A percentile compares a stretch with the other conserved stretches of the same genome.
These are phyloP conservation scores for Ogataea pini DNA, from an alignment of 805 yeast genomes.

Conservation along the genomic window DNA sequence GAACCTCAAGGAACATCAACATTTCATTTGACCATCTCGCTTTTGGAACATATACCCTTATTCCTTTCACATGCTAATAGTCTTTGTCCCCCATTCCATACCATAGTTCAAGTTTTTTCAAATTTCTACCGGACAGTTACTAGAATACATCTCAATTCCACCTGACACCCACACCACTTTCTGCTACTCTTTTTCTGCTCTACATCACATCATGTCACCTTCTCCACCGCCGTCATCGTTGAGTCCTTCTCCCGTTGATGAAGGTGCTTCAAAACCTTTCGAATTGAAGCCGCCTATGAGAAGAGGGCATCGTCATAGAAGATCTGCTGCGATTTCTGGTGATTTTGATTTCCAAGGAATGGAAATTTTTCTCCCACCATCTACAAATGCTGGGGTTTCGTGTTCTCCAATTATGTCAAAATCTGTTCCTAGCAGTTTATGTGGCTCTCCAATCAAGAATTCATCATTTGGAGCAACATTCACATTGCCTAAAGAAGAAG, in stretches of 20 bases:
- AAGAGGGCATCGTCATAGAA: slow-evolving; percentile 72
- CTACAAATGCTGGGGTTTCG: slow-evolving; percentile 2
- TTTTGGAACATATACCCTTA: no score
- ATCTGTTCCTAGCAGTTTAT: slow-evolving; percentile 27
- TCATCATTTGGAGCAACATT: not conserved
- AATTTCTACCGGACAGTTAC: no score
- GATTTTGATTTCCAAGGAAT: slow-evolving; percentile 59
- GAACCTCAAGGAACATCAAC: no score
- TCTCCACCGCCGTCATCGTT: slow-evolving; percentile 14
- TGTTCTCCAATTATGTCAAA: slow-evolving; percentile 13
- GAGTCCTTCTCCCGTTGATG: slow-evolving; percentile 8
- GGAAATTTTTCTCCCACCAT: slow-evolving; percentile 25
- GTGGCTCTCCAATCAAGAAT: slow-evolving; percentile 27
- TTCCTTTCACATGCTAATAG: no score
- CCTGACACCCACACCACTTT: not conserved
- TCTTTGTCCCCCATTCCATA: no score
- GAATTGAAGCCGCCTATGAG: slow-evolving; percentile 35
- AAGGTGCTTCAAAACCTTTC: slow-evolving; percentile 5
- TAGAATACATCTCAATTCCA: not conserved
- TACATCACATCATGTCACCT: slow-evolving; percentile 3
- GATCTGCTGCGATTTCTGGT: slow-evolving; percentile 88
- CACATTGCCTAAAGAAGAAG: not conserved
- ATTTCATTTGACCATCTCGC: no score
- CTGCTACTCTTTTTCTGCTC: slow-evolving; percentile 2
- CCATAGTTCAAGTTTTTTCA: no score